Evolutionary conservation across 768 basidiomycete species (phyloP).

Genomic region (Boletus pseudopeckii): DNA sequence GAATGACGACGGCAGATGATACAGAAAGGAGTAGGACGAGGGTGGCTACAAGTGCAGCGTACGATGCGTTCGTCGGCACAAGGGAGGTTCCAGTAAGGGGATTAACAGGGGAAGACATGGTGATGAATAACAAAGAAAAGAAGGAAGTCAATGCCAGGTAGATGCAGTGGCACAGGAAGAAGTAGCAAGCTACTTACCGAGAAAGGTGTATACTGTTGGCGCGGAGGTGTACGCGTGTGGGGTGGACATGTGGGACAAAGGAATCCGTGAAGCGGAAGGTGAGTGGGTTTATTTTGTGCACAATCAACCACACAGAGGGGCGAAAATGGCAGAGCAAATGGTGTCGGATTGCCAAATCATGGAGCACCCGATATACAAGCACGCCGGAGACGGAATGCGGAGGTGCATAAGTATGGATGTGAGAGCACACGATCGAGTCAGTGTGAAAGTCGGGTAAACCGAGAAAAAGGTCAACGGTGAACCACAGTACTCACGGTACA

Average conservation of each 20-base stretch:
- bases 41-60: conserved; percentile 54
- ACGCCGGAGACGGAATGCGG: not conserved
- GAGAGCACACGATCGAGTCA: conserved; percentile 8
- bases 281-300: not conserved
- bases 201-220: conserved; percentile 31
- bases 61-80: conserved; percentile 18
- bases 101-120: conserved; percentile 18
- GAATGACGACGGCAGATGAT: conserved; percentile 63
- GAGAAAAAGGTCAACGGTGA: not conserved
- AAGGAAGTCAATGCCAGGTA: not conserved
- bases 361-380: not conserved
- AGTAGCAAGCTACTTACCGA: conserved; percentile 20
- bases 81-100: conserved; percentile 1
- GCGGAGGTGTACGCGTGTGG: not conserved
- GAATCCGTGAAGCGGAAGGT: not conserved
- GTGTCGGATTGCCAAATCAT: not conserved
- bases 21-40: conserved; percentile 64
- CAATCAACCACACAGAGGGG: conserved; percentile 2
- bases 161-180: not conserved
- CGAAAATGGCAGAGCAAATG: not conserved
- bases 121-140: not conserved
- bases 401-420: not conserved
- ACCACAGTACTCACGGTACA: conserved; percentile 26
- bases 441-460: conserved; percentile 17
- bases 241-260: not conserved